A percentile compares a stretch with the other conserved stretches of the same genome.
These are phyloP conservation scores for Blastomyces gilchristii DNA, from an alignment of 2,329 filamentous ascomycete species.

Conservation along the genomic window DNA sequence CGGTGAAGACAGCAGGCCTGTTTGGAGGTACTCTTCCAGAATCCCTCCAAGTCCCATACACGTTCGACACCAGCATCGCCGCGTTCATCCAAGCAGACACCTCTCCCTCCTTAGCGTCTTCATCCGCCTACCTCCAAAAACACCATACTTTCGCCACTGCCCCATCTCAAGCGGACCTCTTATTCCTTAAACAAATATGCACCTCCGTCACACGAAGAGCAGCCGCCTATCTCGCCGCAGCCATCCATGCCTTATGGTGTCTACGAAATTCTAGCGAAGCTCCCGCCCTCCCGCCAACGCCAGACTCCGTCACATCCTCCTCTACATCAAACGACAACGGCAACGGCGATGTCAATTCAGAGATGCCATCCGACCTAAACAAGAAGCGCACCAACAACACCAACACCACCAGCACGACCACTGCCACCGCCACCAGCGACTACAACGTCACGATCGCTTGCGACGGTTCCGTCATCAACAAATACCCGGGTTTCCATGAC, in stretches of 20 bases:
- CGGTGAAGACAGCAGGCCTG: slow-evolving; percentile 44
- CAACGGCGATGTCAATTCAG: neutral
- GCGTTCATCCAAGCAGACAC: slow-evolving; percentile 46
- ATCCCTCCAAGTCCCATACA: slow-evolving; percentile 47
- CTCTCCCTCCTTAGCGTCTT: slow-evolving; percentile 29
- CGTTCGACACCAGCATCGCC: slow-evolving; percentile 49
- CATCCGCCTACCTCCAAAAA: slow-evolving; percentile 40
- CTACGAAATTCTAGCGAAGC: slow-evolving; percentile 43
- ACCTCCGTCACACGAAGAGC: slow-evolving; percentile 49
- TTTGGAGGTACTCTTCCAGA: slow-evolving; percentile 49
- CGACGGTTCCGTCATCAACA: slow-evolving; percentile 44
- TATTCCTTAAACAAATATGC: slow-evolving; percentile 45
- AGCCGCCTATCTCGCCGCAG: slow-evolving; percentile 52
- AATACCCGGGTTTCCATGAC: slow-evolving; percentile 40
- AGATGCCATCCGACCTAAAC: slow-evolving; percentile 15
- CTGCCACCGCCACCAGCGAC: too few relatives aligned
- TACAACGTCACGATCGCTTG: slow-evolving; percentile 39
- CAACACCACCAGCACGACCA: neutral
- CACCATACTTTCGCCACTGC: slow-evolving; percentile 40
- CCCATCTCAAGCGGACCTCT: slow-evolving; percentile 41
- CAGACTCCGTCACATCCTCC: slow-evolving; percentile 12
- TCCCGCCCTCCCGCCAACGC: slow-evolving; percentile 13
- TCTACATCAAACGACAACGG: slow-evolving; percentile 12
- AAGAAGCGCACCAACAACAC: slow-evolving; percentile 24
- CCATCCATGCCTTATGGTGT: slow-evolving; percentile 52